Evolutionary conservation across 495 filamentous ascomycete genomes (phyloP), one percentile per base, ranked within the genome.

Genomic region (Jackrogersella multiformis): DNA sequence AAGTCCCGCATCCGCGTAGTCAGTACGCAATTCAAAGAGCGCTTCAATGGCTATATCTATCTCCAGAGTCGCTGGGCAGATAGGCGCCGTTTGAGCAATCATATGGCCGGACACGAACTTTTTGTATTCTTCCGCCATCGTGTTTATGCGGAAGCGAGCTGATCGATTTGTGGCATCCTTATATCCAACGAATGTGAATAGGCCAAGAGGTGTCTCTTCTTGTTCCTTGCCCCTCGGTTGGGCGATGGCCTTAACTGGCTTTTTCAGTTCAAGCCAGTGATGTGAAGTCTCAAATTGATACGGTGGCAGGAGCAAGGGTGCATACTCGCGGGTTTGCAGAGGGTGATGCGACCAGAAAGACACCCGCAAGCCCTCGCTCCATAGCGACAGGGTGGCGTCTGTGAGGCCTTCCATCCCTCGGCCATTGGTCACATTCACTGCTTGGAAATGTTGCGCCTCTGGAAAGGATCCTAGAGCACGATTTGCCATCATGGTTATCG

Each of bases 311-410:
- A 76, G 35, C 0, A 81, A 16, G 0, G 63, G 54, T 2, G 56
- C 34, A 44, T 78, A 77, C 3, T 78, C 68, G 3, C 35, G n/a
- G 6, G 63, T 79, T 61, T 84, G 82, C 0, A 20, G 51, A 0
- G 24, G 15, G 60, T 83, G 80, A 52, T 81, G 78, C 0, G 76
- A 56, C 86, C 86, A 88, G 76, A 83, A 86, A 2, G 63, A 28
- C 2, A 72, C 75, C 0, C 64, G 64, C 0, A 79, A 21, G 0
- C 83, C 81, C 1, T 72, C 61, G 41, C 77, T 80, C 84, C 86
- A 87, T 0, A 87, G 78, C 2, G 46, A 41, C 0, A 78, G 2
- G 0, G 82, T 85, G 1, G 79, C 66, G 10, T 85, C 76, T 0
- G 75, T 73, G 0, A 87, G 70, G 15, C n/a, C 15, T 4, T 21